A percentile compares a stretch with the other conserved stretches of the same genome.
phyloP scores from a whole-genome alignment of 2,329 filamentous ascomycete species.

The Colletotrichum salicis region DNA sequence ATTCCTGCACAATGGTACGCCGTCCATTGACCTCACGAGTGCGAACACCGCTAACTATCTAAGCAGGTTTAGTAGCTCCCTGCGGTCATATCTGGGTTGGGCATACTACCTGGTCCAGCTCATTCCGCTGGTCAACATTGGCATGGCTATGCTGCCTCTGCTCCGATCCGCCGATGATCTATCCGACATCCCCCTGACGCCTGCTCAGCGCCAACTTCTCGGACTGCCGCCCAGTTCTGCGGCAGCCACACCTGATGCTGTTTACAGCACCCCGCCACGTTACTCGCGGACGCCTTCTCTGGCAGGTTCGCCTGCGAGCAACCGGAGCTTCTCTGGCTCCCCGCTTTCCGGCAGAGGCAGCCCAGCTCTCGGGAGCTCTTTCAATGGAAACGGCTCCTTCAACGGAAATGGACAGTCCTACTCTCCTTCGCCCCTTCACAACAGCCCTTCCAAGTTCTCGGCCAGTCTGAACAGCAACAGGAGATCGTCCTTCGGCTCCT shows the following conservation, averaged over 20 bases:
- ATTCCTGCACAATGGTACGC: constrained; percentile 53
- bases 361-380: constrained; percentile 50
- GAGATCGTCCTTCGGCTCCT: constrained; percentile 70
- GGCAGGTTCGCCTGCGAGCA: constrained; percentile 70
- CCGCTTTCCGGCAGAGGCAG: constrained; percentile 68
- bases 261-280: constrained; percentile 85
- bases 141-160: constrained; percentile 76
- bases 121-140: constrained; percentile 76
- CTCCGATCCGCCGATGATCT: constrained; percentile 79
- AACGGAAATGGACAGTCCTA: constrained; percentile 60
- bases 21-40: constrained; percentile 5
- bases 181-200: constrained; percentile 88
- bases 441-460: constrained; percentile 72
- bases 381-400: constrained; percentile 52
- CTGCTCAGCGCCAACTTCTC: constrained; percentile 85
- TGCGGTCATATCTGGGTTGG: constrained; percentile 51
- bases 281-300: constrained; percentile 81
- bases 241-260: constrained; percentile 71
- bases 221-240: constrained; percentile 77
- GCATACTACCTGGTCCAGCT: constrained; percentile 61
- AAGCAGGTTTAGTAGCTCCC: constrained; percentile 21
- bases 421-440: constrained; percentile 52
- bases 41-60: neutral
- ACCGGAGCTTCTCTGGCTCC: constrained; percentile 66
- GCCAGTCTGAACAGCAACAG: constrained; percentile 60